phyloP scores from a whole-genome alignment of 2,329 filamentous ascomycete genomes.

The Didymella segeticola region DNA sequence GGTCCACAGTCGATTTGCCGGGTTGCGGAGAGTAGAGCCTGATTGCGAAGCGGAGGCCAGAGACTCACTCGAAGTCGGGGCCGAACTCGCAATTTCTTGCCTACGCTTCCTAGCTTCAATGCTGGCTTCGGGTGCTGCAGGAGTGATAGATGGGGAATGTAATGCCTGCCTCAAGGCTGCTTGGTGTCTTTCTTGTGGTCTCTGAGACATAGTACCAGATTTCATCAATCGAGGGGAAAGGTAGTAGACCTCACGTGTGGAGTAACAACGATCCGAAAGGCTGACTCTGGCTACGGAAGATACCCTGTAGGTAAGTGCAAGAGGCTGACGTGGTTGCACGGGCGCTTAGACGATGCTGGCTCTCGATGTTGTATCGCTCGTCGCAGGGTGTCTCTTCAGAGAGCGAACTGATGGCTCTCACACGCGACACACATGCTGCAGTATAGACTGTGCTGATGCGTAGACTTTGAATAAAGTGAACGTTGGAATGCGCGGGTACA shows the following conservation, averaged over 20 bases:
- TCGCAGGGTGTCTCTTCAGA: neutral
- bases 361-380: neutral
- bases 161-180: neutral
- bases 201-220: slow-evolving; percentile 1
- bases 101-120: neutral
- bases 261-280: slow-evolving; percentile 3
- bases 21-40: slow-evolving; percentile 20
- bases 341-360: neutral
- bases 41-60: slow-evolving; percentile 4
- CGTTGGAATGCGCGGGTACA: neutral
- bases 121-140: neutral
- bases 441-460: neutral
- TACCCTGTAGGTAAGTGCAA: slow-evolving; percentile 1
- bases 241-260: neutral
- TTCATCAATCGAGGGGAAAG: neutral
- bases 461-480: neutral
- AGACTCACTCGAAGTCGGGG: neutral
- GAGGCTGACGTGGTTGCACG: slow-evolving; percentile 6
- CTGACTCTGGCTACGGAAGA: neutral
- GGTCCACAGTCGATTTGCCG: slow-evolving; percentile 23
- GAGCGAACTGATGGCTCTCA: neutral
- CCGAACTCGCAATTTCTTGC: neutral
- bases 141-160: neutral
- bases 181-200: neutral
- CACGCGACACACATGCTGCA: neutral